Conservation (phyloP, 495 filamentous ascomycete genomes). For the Penicillium roqueforti region DNA sequence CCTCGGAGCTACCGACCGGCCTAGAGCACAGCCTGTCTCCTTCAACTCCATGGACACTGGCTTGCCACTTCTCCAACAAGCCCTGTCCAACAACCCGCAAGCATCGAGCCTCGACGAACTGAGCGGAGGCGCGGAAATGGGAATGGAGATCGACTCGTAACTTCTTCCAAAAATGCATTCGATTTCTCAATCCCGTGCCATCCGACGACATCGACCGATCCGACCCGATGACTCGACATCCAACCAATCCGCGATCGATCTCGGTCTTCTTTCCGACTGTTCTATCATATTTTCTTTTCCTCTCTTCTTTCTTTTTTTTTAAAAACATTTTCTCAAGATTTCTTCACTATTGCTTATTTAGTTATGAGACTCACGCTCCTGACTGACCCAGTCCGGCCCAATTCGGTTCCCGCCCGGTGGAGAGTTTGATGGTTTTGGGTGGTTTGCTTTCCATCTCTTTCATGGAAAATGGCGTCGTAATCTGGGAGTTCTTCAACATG, state of each 20-base stretch:
- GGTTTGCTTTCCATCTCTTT: slow-evolving; percentile 2
- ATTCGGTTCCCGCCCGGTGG: slow-evolving; percentile 12
- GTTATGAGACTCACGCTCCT: slow-evolving; percentile 15
- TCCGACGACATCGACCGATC: neutral
- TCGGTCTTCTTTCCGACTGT: neutral
- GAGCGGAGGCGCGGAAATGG: slow-evolving; percentile 30
- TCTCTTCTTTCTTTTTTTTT: no score
- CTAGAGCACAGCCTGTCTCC: slow-evolving; percentile 19
- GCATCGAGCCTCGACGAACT: slow-evolving; percentile 13
- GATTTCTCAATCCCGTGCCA: neutral
- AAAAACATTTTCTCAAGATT: neutral
- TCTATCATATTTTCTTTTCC: slow-evolving; percentile 2
- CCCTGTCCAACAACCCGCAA: slow-evolving; percentile 27
- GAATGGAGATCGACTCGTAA: slow-evolving; percentile 38
- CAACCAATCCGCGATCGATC: slow-evolving; percentile 6
- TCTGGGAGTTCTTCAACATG: neutral
- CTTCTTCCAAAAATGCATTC: slow-evolving; percentile 1
- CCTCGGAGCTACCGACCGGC: slow-evolving; percentile 43
- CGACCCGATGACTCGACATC: slow-evolving; percentile 4
- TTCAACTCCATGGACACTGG: slow-evolving; percentile 22
- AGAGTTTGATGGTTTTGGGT: slow-evolving; percentile 15
- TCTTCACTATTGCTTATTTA: slow-evolving; percentile 18
- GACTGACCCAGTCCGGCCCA: slow-evolving; percentile 21
- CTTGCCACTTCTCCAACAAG: slow-evolving; percentile 36
- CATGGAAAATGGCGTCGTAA: slow-evolving; percentile 5